Conservation (phyloP, 2,329 filamentous ascomycete species). For the Xylaria arbuscula region DNA sequence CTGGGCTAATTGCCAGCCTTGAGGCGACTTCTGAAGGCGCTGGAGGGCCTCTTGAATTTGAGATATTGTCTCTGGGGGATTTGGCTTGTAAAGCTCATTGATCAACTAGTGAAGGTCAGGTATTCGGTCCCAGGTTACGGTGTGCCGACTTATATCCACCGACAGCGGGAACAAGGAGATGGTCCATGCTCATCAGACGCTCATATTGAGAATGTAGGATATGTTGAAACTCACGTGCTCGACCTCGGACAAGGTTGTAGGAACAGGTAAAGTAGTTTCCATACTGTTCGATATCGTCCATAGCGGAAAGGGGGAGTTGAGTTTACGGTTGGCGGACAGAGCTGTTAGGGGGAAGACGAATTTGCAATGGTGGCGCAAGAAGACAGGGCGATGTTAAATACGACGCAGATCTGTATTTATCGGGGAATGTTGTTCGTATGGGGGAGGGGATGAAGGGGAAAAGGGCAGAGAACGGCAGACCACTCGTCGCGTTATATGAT, state of each 20-base stretch:
- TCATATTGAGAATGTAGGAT: background rate
- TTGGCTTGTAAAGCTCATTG: constrained; percentile 64
- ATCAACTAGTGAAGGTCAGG: constrained; percentile 55
- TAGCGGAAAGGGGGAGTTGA: constrained; percentile 40
- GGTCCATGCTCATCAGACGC: background rate
- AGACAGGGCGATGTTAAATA: constrained; percentile 8
- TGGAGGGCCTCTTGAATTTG: constrained; percentile 79
- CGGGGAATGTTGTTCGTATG: background rate
- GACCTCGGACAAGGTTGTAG: constrained; percentile 46
- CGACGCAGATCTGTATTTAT: background rate
- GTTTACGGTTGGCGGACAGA: constrained; percentile 23
- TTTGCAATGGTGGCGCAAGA: constrained; percentile 6
- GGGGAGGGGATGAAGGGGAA: background rate
- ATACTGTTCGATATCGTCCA: constrained; percentile 44
- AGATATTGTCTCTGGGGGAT: constrained; percentile 59
- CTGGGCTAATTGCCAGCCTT: constrained; percentile 89
- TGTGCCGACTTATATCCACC: background rate
- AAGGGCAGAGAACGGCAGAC: background rate
- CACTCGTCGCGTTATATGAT: background rate
- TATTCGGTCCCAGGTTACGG: background rate
- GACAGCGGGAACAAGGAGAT: background rate
- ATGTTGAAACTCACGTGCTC: constrained; percentile 42
- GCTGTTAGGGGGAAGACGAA: constrained; percentile 18
- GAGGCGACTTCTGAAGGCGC: constrained; percentile 78
- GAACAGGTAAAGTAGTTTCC: constrained; percentile 42